phyloP scores from a whole-genome alignment of 306 rosid genomes.

The Corylus americana region DNA sequence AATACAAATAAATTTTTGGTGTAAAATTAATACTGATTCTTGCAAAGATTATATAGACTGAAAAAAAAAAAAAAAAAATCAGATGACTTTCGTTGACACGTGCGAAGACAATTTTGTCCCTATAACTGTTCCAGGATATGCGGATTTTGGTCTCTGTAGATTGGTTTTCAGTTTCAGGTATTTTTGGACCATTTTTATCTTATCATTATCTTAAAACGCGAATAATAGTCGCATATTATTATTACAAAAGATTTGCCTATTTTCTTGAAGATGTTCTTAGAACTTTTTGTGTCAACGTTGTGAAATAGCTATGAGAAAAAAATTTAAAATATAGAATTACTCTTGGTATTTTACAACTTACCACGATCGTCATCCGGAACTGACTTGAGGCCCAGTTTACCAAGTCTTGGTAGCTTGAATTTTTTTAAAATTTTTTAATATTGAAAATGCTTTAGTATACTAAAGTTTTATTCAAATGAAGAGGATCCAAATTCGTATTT shows the following conservation, averaged over 20 bases:
- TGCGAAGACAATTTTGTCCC: not conserved
- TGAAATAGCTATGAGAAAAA: too few species aligned
- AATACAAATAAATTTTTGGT: too few species aligned
- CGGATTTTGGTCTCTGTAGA: not conserved
- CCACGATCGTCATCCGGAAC: not conserved
- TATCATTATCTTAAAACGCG: too few species aligned
- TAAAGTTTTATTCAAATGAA: not conserved
- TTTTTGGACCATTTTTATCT: too few species aligned
- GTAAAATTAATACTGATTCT: not conserved
- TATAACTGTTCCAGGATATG: not conserved
- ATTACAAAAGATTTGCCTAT: too few species aligned
- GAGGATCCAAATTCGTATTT: too few species aligned
- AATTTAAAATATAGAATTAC: too few species aligned
- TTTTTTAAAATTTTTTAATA: not conserved
- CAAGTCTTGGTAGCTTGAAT: not conserved
- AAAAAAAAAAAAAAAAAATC: too few species aligned
- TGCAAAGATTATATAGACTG: too few species aligned
- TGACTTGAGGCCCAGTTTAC: not conserved
- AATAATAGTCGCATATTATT: too few species aligned
- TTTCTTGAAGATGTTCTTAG: too few species aligned
- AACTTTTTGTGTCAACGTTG: too few species aligned
- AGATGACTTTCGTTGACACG: not conserved
- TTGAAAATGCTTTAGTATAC: not conserved
- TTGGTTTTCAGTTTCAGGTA: not conserved
- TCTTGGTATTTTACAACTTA: not conserved